These are phyloP conservation scores for Aspergillus incahuasiensis DNA, from an alignment of 495 filamentous ascomycete species.

Conservation along the genomic window DNA sequence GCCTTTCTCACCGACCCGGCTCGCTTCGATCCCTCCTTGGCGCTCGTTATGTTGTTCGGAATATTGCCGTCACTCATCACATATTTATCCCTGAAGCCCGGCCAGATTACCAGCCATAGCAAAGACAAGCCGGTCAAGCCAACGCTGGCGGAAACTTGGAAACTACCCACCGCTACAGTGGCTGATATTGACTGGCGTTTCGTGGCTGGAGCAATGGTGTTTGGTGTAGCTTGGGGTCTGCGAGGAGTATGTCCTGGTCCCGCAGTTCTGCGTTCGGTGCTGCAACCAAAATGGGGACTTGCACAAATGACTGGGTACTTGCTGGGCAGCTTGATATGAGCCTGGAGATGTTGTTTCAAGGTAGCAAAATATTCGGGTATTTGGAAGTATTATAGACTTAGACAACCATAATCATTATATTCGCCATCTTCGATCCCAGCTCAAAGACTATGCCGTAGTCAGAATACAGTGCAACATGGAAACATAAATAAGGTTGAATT, in stretches of 20 bases:
- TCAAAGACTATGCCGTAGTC: constrained; percentile 13
- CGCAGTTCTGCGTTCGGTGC: constrained; percentile 41
- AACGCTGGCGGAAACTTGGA: constrained; percentile 41
- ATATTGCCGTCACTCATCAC: constrained; percentile 41
- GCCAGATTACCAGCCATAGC: constrained; percentile 18
- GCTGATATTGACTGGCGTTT: constrained; percentile 54
- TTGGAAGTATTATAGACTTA: neutral
- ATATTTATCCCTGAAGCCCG: constrained; percentile 30
- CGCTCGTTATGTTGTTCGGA: constrained; percentile 47
- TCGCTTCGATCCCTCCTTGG: constrained; percentile 51
- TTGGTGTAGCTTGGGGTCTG: constrained; percentile 55
- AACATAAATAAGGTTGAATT: neutral
- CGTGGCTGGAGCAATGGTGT: constrained; percentile 44
- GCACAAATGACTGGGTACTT: constrained; percentile 48
- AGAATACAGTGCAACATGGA: constrained; percentile 4
- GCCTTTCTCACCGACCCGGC: constrained; percentile 38
- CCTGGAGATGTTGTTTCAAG: neutral
- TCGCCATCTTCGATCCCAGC: neutral
- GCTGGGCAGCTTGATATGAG: constrained; percentile 33
- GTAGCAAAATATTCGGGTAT: too few species aligned
- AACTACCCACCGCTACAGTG: constrained; percentile 40
- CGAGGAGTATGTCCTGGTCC: constrained; percentile 55
- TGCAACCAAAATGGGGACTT: constrained; percentile 49
- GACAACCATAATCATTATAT: neutral
- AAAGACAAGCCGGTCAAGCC: constrained; percentile 25